A percentile compares a stretch with the other conserved stretches of the same genome.
These are phyloP conservation scores for Nakazawaea ambrosiae DNA, from an alignment of 805 yeast species.

Conservation along the genomic window DNA sequence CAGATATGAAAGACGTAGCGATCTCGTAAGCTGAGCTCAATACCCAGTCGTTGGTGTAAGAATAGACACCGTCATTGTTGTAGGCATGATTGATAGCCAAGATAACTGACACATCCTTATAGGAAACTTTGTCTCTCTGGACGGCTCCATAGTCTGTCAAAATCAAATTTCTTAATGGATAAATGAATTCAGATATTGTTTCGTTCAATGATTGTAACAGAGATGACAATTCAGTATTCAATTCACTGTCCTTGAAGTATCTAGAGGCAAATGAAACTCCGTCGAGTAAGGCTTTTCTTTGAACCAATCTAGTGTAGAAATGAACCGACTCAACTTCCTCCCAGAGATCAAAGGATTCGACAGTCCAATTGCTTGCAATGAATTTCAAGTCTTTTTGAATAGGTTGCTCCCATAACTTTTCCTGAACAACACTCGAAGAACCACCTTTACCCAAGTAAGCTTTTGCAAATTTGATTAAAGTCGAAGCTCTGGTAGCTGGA, in stretches of 20 bases:
- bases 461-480: constrained; percentile 7
- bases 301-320: constrained; percentile 25
- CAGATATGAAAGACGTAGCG: constrained; percentile 4
- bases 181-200: constrained; percentile 13
- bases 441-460: constrained; percentile 5
- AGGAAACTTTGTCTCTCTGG: constrained; percentile 7
- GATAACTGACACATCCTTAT: constrained; percentile 4
- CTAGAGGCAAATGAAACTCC: constrained; percentile 15
- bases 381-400: constrained; percentile 34
- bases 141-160: constrained; percentile 18
- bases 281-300: constrained; percentile 12
- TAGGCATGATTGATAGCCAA: constrained; percentile 7
- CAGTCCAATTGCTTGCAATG: constrained; percentile 27
- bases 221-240: background rate
- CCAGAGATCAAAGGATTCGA: constrained; percentile 36
- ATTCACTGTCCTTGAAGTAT: constrained; percentile 16
- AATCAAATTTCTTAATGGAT: constrained; percentile 20
- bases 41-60: constrained; percentile 6
- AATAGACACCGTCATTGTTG: constrained; percentile 1
- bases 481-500: constrained; percentile 23
- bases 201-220: constrained; percentile 14
- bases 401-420: constrained; percentile 4
- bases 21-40: constrained; percentile 3
- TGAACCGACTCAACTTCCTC: constrained; percentile 34
- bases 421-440: background rate